Evolutionary conservation across 345 rosid genomes (phyloP).

Genomic region (Firmiana major): DNA sequence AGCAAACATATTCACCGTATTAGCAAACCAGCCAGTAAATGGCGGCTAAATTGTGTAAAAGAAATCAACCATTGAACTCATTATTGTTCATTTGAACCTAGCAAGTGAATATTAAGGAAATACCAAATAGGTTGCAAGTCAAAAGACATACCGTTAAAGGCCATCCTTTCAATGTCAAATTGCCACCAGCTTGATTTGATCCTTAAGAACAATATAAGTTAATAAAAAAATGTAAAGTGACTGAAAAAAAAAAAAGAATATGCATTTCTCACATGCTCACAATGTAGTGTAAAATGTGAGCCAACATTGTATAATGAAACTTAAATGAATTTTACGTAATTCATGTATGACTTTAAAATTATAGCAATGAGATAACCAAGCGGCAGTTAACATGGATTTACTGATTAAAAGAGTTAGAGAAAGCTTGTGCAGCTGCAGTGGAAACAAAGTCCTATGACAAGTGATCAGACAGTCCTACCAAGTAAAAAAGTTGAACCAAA

Average conservation of each 20-base stretch:
- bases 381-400: background rate
- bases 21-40: background rate
- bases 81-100: background rate
- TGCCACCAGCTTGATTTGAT: slow-evolving; percentile 48
- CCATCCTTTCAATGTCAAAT: slow-evolving; percentile 65
- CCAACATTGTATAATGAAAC: background rate
- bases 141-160: slow-evolving; percentile 50
- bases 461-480: background rate
- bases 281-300: background rate
- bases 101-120: background rate
- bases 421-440: background rate
- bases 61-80: background rate
- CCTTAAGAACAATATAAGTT: slow-evolving; percentile 28
- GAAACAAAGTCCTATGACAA: background rate
- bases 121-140: background rate
- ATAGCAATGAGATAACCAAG: background rate
- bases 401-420: background rate
- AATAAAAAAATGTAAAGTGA: background rate
- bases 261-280: background rate
- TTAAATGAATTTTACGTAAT: background rate
- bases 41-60: background rate
- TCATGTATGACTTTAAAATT: background rate
- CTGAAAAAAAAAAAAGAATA: background rate
- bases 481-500: background rate
- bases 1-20: background rate